These are phyloP conservation scores for Serendipita sp. DNA, from an alignment of 768 basidiomycete genomes.

Conservation along the genomic window DNA sequence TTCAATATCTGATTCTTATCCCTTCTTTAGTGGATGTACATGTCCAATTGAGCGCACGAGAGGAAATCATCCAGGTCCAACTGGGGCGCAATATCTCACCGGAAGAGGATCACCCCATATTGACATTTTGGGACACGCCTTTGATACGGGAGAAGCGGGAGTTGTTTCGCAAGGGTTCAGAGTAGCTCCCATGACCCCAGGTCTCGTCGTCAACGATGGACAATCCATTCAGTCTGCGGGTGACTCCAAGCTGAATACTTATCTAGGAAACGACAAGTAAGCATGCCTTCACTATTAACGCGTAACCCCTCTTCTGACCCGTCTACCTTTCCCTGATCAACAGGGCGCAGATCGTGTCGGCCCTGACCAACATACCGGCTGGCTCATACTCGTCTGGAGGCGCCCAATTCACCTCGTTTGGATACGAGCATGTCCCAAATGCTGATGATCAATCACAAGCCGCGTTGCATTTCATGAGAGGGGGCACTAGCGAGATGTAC, in stretches of 20 bases:
- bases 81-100: constrained; percentile 4
- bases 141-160: background rate
- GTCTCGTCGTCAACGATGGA: background rate
- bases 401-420: constrained; percentile 17
- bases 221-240: background rate
- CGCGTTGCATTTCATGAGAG: background rate
- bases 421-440: background rate
- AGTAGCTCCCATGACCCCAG: background rate
- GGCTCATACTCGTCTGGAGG: constrained; percentile 26
- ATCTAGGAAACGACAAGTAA: background rate
- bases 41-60: constrained; percentile 29
- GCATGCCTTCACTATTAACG: background rate
- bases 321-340: background rate
- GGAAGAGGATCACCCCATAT: constrained; percentile 73
- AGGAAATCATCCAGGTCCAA: constrained; percentile 66
- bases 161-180: background rate
- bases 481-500: background rate
- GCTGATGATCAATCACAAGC: background rate
- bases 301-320: background rate
- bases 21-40: constrained; percentile 44
- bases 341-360: constrained; percentile 39
- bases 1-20: background rate
- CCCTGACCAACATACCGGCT: constrained; percentile 30
- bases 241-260: background rate
- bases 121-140: constrained; percentile 39